These are phyloP conservation scores for Aphanomyces astaci DNA, from an alignment of 352 stramenopile species.

Conservation along the genomic window DNA sequence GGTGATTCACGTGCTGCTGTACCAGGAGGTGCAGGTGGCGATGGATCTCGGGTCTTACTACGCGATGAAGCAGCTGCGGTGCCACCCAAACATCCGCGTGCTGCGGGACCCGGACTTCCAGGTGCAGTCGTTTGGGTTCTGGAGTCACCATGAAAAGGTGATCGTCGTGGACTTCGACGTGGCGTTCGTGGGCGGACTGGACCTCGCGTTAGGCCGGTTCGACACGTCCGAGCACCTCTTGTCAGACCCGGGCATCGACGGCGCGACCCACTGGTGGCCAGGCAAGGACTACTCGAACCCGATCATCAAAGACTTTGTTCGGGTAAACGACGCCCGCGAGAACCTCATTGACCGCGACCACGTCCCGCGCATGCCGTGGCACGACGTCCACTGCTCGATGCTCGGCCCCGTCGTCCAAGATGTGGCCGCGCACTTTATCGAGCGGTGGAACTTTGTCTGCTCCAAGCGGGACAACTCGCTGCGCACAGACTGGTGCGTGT, in stretches of 20 bases:
- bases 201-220: constrained; percentile 85
- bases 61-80: constrained; percentile 68
- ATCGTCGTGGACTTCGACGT: constrained; percentile 84
- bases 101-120: constrained; percentile 87
- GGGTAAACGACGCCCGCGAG: constrained; percentile 75
- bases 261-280: constrained; percentile 53
- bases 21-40: constrained; percentile 84
- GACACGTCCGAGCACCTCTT: constrained; percentile 71
- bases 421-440: constrained; percentile 84
- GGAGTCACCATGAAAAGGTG: constrained; percentile 92
- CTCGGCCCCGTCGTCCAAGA: constrained; percentile 74
- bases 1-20: constrained; percentile 88
- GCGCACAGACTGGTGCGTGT: constrained; percentile 82
- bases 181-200: constrained; percentile 75
- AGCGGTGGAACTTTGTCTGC: constrained; percentile 88
- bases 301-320: constrained; percentile 85
- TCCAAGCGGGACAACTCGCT: constrained; percentile 84
- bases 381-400: constrained; percentile 82
- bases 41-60: constrained; percentile 84
- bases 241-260: constrained; percentile 50
- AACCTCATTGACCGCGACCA: constrained; percentile 70
- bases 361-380: constrained; percentile 83
- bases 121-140: constrained; percentile 85
- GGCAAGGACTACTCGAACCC: constrained; percentile 86
- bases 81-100: constrained; percentile 83